Percentiles rank a stretch among this genome's conserved stretches.
Conservation (phyloP, 495 filamentous ascomycete species). For the Penicillium cataractarum region DNA sequence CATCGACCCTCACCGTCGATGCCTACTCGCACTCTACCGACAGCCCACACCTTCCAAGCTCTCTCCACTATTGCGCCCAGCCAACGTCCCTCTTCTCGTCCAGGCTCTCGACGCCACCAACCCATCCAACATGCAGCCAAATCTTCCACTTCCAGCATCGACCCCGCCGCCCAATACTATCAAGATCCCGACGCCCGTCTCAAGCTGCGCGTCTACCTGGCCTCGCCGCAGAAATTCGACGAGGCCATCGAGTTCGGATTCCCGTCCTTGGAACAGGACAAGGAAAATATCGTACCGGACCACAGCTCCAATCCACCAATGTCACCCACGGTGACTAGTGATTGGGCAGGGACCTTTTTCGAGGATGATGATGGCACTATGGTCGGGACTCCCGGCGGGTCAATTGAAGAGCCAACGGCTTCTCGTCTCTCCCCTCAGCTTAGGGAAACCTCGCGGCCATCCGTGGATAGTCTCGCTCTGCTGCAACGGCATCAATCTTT, state of each 20-base stretch:
- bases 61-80: conserved; percentile 27
- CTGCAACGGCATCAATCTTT: conserved; percentile 27
- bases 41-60: conserved; percentile 23
- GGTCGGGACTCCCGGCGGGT: conserved; percentile 28
- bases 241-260: conserved; percentile 95
- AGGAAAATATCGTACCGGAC: conserved; percentile 33
- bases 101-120: conserved; percentile 32
- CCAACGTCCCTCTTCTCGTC: conserved; percentile 45
- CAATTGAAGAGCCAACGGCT: conserved; percentile 19
- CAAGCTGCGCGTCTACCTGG: conserved; percentile 84
- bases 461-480: conserved; percentile 19
- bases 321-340: conserved; percentile 7
- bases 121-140: conserved; percentile 30
- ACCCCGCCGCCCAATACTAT: conserved; percentile 79
- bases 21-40: conserved; percentile 25
- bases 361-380: conserved; percentile 47
- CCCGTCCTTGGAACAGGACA: conserved; percentile 58
- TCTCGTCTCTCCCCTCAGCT: conserved; percentile 7
- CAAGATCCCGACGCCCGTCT: conserved; percentile 88
- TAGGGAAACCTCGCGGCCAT: conserved; percentile 21
- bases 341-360: conserved; percentile 47
- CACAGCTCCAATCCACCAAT: conserved; percentile 13
- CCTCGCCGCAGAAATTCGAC: conserved; percentile 93
- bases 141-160: conserved; percentile 61
- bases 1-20: conserved; percentile 20